Evolutionary conservation across 108 stramenopile species (phyloP).

Genomic region (Pelagomonas calceolata): DNA sequence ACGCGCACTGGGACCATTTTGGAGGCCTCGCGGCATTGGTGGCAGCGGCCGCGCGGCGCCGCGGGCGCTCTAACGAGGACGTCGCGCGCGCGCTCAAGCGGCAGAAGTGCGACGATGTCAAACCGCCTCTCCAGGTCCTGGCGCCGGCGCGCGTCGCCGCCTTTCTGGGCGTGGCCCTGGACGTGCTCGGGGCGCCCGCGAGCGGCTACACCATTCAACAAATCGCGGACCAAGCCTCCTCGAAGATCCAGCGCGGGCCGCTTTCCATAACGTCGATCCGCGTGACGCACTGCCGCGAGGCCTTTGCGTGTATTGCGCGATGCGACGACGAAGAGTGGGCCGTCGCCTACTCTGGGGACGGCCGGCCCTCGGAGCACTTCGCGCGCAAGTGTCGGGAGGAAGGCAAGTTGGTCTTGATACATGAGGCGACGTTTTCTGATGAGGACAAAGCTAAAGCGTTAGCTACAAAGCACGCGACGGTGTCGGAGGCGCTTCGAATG

Average conservation of each 20-base stretch:
- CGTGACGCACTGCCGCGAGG: not conserved
- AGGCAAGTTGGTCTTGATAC: not conserved
- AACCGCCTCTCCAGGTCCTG: too few species aligned
- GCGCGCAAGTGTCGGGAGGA: not conserved
- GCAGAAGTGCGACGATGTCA: too few species aligned
- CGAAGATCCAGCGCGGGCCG: not conserved
- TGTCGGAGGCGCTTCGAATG: not conserved
- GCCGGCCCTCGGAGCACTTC: not conserved
- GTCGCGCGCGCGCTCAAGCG: not conserved
- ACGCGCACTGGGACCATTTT: not conserved
- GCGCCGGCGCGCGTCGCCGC: too few species aligned
- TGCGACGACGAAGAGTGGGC: too few species aligned
- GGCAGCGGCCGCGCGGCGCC: not conserved
- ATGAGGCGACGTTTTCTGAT: not conserved
- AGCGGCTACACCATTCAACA: too few species aligned
- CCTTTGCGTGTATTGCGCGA: not conserved
- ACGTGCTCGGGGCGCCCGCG: too few species aligned
- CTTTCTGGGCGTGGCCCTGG: too few species aligned
- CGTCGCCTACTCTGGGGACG: not conserved
- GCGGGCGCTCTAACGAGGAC: not conserved
- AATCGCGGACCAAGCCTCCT: too few species aligned
- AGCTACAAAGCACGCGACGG: not conserved
- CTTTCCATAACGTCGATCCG: not conserved
- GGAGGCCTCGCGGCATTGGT: not conserved
- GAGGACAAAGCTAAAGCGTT: not conserved